Base-by-base conservation (phyloP, 371 early-diverging fungal species). In the Vairimorpha apis region DNA sequence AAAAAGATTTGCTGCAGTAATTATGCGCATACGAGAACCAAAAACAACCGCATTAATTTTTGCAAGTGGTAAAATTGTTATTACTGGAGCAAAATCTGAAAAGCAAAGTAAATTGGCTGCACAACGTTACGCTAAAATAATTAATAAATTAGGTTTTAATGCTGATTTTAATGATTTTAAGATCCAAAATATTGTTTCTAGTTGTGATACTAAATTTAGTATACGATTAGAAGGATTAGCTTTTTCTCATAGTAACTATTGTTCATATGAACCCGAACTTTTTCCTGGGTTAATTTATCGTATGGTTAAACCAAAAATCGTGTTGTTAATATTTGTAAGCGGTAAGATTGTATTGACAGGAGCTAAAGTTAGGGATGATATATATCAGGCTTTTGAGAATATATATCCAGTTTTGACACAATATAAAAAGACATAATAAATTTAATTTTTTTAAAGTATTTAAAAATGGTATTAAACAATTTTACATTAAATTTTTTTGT, bases 1-100 rank as follows among this genome's bases (percentile, higher is more conserved):
- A 78, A 99, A 99, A 92, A 94, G 99, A 82, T 99, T 99, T 85
- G 99, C 99, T 72, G 99, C 99, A 70, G 99, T 99, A 23, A 97
- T 99, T 78, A 98, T 98, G 96, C 88, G 99, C 80, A 99, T 99
- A 77, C 89, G 98, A 38, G 85, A 85, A 25, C 99, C 99, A 68
- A 95, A 97, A 85, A 99, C 99, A 13, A 99, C 99, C 0, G 99
- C 99, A 0, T 85, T 99, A 74, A 99, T 99, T 76, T 99, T 99
- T 85, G 95, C 97, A 23, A 94, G 94, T 29, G 99, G 99, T 60
- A 99, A 99, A 82, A 97, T 99, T 97, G 99, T 85, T 1, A 79
- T 86, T 23, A 85, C 85, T 7, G 86, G 86, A 23, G 86, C 86
- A 33, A 83, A 81, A 49, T 77, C 75, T 47, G 85, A 84, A 58